Evolutionary conservation across 768 basidiomycete genomes (phyloP), one percentile per base, ranked within the genome.

Genomic region (Suillus decipiens): DNA sequence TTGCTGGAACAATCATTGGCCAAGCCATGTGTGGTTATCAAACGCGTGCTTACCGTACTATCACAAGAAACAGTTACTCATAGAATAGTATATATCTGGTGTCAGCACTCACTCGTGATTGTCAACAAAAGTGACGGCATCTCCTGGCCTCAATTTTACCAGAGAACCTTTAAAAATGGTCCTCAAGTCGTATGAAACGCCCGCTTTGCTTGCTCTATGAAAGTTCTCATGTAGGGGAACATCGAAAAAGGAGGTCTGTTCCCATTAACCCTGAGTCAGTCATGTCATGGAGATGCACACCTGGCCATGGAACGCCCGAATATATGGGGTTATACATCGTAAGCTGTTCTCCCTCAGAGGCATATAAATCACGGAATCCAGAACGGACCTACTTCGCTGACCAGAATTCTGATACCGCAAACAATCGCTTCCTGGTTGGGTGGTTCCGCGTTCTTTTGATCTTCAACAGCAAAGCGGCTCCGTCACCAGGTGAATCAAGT

Each of bases 121-220:
- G 69, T 95, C 92, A 8, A 94, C 92, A 69, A 94, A 94, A 0
- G 92, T 94, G 6, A 97, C 92, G 5, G 95, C 91, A 71, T 95
- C 92, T 33, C 82, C 78, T 2, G 95, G 94, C 64, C 86, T 83
- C 3, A 77, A 70, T 61, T 88, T 80, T 19, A 93, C 81, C 12
- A 98, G 73, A 1, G 91, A 89, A 53, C 83, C 80, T 59, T 89
- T 79, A 45, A 95, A 78, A 64, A 98, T 88, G 37, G 72, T 84
- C 64, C 93, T 79, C 53, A 98, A 81, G 75, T 96, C 95, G 69
- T 86, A 96, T 19, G 80, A 77, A 41, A 81, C 80, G 36, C 88
- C 83, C 17, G 79, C 78, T 65, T 86, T 84, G 72, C 92, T 92
- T 14, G 95, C 95, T 63, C 82, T 79, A 70, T 89, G 81, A 70